Conservation (phyloP, 2,329 filamentous ascomycete species). For the Stromatinia cepivora region DNA sequence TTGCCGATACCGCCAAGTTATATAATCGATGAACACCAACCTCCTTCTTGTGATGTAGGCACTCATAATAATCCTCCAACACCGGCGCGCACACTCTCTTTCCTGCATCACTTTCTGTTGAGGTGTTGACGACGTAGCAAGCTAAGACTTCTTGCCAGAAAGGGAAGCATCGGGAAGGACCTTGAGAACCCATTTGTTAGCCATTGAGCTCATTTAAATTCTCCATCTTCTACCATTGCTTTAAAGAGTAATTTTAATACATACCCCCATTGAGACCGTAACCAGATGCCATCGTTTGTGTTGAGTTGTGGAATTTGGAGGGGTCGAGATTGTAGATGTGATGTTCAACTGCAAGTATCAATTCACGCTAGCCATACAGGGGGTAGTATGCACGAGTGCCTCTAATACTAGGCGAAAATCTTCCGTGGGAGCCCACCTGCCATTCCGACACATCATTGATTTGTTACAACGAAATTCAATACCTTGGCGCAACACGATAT, state of each 20-base stretch:
- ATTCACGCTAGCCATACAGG: slow-evolving; percentile 10
- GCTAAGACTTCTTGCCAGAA: slow-evolving; percentile 99
- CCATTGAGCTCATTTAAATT: slow-evolving; percentile 26
- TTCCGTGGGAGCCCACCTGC: slow-evolving; percentile 18
- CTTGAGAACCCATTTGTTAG: slow-evolving; percentile 32
- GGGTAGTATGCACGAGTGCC: background rate
- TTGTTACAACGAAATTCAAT: background rate
- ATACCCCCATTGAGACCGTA: slow-evolving; percentile 79
- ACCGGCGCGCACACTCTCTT: slow-evolving; percentile 84
- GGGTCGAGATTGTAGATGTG: slow-evolving; percentile 30
- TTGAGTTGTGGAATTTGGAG: slow-evolving; percentile 31
- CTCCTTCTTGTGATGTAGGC: slow-evolving; percentile 98
- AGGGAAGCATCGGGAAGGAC: slow-evolving; percentile 78
- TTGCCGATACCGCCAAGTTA: background rate
- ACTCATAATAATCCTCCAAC: slow-evolving; percentile 98
- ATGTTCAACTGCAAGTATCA: slow-evolving; percentile 27
- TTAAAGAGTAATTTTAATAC: slow-evolving; percentile 40
- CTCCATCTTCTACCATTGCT: background rate
- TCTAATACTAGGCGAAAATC: background rate
- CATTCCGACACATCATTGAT: slow-evolving; percentile 15
- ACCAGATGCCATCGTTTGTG: slow-evolving; percentile 69
- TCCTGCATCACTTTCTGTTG: slow-evolving; percentile 72
- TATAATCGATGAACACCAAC: slow-evolving; percentile 51
- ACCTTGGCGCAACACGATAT: slow-evolving; percentile 14
- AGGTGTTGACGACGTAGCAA: slow-evolving; percentile 95